These are phyloP conservation scores for Aschersonia sp. DNA, from an alignment of 2,329 filamentous ascomycete species.

Conservation along the genomic window DNA sequence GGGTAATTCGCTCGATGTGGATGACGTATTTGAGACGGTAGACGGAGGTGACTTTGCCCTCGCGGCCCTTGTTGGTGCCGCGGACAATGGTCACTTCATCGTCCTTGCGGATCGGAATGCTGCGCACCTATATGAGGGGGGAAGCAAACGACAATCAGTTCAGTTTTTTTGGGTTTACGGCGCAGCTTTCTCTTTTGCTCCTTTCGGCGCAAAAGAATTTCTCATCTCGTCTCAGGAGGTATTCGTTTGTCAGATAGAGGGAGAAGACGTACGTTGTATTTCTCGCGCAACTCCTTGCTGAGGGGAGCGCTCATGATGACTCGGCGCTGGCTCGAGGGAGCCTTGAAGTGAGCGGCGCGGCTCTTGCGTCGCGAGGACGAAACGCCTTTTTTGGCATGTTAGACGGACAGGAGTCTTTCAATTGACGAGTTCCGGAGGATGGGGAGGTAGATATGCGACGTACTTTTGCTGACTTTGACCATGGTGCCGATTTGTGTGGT, in stretches of 20 bases:
- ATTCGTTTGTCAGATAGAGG: neutral
- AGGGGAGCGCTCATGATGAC: constrained; percentile 94
- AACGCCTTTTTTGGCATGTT: constrained; percentile 30
- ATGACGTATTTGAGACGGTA: constrained; percentile 98
- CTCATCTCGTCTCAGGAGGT: neutral
- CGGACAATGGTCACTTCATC: constrained; percentile 89
- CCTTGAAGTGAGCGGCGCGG: constrained; percentile 95
- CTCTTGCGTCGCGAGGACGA: constrained; percentile 88
- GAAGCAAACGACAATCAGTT: neutral
- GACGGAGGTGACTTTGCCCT: constrained; percentile 95
- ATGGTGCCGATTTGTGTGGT: constrained; percentile 33
- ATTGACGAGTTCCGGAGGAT: neutral
- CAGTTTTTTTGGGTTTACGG: neutral
- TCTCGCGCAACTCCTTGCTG: constrained; percentile 93
- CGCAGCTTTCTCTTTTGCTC: neutral
- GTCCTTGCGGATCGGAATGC: constrained; percentile 95
- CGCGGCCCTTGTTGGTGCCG: constrained; percentile 89
- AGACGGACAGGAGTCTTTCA: neutral
- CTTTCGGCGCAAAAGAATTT: neutral
- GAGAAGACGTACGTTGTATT: constrained; percentile 73
- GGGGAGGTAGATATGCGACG: constrained; percentile 10
- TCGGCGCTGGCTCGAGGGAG: constrained; percentile 86
- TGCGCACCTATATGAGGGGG: constrained; percentile 54
- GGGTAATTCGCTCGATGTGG: constrained; percentile 90
- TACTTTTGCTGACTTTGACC: constrained; percentile 55